phyloP scores from a whole-genome alignment of 1,284 basidiomycete genomes.

The Malassezia nana region DNA sequence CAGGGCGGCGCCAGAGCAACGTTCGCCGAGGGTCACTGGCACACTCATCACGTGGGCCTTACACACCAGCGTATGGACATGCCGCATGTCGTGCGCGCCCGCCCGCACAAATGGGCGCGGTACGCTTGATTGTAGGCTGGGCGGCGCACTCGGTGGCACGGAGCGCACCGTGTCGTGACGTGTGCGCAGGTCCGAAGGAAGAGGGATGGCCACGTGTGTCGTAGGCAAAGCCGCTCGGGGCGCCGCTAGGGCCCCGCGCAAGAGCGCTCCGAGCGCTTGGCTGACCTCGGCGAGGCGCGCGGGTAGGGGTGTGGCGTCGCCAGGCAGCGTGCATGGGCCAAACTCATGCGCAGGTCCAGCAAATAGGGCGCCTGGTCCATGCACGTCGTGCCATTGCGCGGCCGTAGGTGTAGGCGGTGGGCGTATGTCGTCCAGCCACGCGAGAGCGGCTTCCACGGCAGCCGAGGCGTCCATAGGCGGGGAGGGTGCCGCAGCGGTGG shows the following conservation, averaged over 20 bases:
- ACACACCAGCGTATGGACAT: not conserved
- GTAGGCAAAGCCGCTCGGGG: not conserved
- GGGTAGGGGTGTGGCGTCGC: constrained; percentile 1
- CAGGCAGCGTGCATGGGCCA: constrained; percentile 6
- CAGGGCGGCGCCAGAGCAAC: not conserved
- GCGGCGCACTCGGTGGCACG: not conserved
- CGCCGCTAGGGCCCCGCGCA: not conserved
- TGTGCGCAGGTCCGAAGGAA: not conserved
- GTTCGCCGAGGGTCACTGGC: not conserved
- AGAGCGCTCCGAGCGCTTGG: not conserved
- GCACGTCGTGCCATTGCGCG: not conserved
- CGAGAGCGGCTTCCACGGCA: not conserved
- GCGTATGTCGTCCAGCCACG: not conserved
- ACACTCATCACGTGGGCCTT: not conserved
- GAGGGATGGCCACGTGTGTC: not conserved
- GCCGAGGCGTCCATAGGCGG: not conserved
- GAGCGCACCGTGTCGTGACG: constrained; percentile 1
- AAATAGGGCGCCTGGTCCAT: not conserved
- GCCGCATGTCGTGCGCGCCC: not conserved
- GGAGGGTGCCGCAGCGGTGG: too few relatives aligned
- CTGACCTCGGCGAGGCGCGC: not conserved
- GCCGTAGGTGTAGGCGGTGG: not conserved
- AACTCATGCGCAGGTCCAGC: constrained; percentile 4
- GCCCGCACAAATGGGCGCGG: not conserved
- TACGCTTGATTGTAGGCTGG: not conserved